A percentile compares a stretch with the other conserved stretches of the same genome.
Conservation (phyloP, 805 yeast genomes). For the Metschnikowia colocasiae region DNA sequence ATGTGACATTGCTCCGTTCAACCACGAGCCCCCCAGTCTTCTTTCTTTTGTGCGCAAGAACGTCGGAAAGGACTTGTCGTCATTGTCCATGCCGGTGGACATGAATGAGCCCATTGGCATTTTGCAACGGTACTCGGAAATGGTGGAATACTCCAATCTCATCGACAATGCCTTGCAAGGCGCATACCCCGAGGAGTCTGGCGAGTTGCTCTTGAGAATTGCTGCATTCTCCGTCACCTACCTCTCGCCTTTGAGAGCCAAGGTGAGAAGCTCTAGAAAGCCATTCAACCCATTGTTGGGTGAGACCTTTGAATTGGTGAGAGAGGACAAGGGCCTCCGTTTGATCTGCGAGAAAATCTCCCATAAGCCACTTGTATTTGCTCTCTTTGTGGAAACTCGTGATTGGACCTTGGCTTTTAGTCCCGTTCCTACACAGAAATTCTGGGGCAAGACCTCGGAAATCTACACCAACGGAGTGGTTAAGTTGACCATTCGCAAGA, state of each 20-base stretch:
- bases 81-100: conserved; percentile 90
- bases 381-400: conserved; percentile 67
- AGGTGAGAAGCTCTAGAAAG: conserved; percentile 74
- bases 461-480: conserved; percentile 70
- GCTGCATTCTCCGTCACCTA: conserved; percentile 82
- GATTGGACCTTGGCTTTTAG: conserved; percentile 67
- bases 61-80: conserved; percentile 84
- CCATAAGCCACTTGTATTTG: conserved; percentile 85
- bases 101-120: conserved; percentile 88
- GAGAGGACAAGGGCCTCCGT: conserved; percentile 77
- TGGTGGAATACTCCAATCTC: conserved; percentile 69
- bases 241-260: conserved; percentile 66
- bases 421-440: conserved; percentile 77
- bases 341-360: conserved; percentile 78
- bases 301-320: conserved; percentile 85
- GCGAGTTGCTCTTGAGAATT: conserved; percentile 60
- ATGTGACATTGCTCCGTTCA: conserved; percentile 53
- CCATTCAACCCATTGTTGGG: conserved; percentile 95
- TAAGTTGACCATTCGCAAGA: conserved; percentile 49
- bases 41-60: conserved; percentile 78
- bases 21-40: conserved; percentile 75
- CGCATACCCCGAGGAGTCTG: conserved; percentile 40
- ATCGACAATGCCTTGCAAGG: conserved; percentile 58
- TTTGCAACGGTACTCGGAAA: conserved; percentile 75
- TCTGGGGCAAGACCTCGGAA: conserved; percentile 94